Percentiles rank a stretch among this genome's conserved stretches.
phyloP scores from a whole-genome alignment of 2,329 filamentous ascomycete species.

The Colletotrichum sp. region DNA sequence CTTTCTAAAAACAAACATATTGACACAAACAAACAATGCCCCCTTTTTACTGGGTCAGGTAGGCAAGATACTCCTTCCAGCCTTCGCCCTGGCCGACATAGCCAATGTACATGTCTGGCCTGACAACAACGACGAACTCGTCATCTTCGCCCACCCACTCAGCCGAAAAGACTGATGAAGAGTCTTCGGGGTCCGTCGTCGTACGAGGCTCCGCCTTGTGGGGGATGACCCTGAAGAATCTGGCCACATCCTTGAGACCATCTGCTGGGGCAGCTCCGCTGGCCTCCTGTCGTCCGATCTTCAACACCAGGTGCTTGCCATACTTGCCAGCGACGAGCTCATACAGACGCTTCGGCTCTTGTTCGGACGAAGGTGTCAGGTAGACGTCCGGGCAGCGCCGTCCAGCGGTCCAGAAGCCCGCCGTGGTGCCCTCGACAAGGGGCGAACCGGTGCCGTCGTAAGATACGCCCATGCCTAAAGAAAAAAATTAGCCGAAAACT shows the following conservation, averaged over 20 bases:
- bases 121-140: conserved; percentile 36
- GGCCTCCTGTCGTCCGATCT: conserved; percentile 13
- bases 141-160: conserved; percentile 32
- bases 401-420: conserved; percentile 42
- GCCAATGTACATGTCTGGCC: conserved; percentile 47
- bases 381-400: conserved; percentile 41
- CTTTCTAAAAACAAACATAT: not conserved
- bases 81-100: conserved; percentile 31
- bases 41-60: conserved; percentile 5
- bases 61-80: conserved; percentile 31
- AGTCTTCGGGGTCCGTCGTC: not conserved
- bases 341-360: conserved; percentile 33
- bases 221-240: conserved; percentile 13
- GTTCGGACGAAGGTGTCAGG: conserved; percentile 19
- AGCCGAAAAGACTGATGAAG: conserved; percentile 28
- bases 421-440: conserved; percentile 34
- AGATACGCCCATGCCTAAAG: conserved; percentile 43
- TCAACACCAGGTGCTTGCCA: conserved; percentile 34
- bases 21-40: not conserved
- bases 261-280: not conserved
- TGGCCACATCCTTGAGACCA: not conserved
- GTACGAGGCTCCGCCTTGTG: not conserved
- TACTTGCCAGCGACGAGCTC: conserved; percentile 29
- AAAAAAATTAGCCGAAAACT: not conserved
- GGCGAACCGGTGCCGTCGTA: conserved; percentile 40